Evolutionary conservation across 768 basidiomycete species (phyloP), one percentile per base, ranked within the genome.

Genomic region (Psilocybe cyanescens): DNA sequence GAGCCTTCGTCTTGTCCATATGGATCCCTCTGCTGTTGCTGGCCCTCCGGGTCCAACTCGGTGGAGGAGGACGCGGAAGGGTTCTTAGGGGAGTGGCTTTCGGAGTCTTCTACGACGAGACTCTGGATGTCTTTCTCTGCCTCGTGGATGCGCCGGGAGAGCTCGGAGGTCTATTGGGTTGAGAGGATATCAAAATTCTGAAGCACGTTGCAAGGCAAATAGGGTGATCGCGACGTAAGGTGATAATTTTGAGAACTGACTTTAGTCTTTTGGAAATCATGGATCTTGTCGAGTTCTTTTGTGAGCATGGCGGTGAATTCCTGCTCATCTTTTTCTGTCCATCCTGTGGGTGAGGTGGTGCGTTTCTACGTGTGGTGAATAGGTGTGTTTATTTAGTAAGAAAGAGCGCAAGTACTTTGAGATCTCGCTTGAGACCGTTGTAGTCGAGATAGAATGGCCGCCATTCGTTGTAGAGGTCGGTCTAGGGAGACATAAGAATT

Each of bases 211-310:
- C 30, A 33, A 17, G 19, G 28, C 39, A 35, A 50, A 49, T 9
- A 6, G 24, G 16, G 3, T 50, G n/a, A 31, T 52, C 19, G 50
- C 45, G 8, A 30, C 33, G 33, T 35, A 35, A 35, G 31, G 31
- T 33, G 29, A 53, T 28, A 41, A 57, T 54, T 33, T 53, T 59
- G 63, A 24, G 6, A 50, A 60, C 71, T 69, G 57, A 90, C 94
- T 86, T 97, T 99, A 35, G 81, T 78, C 71, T 89, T 92, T 72
- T 99, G 97, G 71, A 99, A 99, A 69, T 90, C 88, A 67, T 96
- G 90, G 47, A 98, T 89, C 78, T 99, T 99, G 70, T 95, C 92
- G 33, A 99, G 82, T 78, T 99, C 95, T 60, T 79, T 80, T 69
- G 92, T 90, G 57, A 98, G 86, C 79, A 90, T 84, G 46, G 70